These are phyloP conservation scores for Beauveria brongniartii DNA, from an alignment of 2,329 filamentous ascomycete genomes.

Conservation along the genomic window DNA sequence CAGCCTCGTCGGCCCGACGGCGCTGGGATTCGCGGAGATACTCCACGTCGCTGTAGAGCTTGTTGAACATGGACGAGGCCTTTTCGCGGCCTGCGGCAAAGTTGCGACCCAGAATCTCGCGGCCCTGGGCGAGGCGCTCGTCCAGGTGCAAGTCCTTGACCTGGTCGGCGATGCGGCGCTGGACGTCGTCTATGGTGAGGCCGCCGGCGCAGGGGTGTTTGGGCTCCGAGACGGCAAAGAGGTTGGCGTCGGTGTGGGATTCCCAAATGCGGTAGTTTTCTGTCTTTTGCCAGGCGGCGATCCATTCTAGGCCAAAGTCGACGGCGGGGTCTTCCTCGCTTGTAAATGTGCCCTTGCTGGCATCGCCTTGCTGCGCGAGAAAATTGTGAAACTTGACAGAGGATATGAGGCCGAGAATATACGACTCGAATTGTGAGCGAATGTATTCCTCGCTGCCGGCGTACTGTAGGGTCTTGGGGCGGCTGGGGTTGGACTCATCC, in stretches of 20 bases:
- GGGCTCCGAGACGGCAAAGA: conserved; percentile 92
- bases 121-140: conserved; percentile 74
- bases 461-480: conserved; percentile 92
- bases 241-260: conserved; percentile 67
- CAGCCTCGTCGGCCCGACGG: conserved; percentile 30
- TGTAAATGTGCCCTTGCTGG: conserved; percentile 57
- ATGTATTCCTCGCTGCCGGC: conserved; percentile 97
- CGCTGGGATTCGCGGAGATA: conserved; percentile 39
- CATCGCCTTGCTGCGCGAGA: conserved; percentile 60
- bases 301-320: conserved; percentile 79
- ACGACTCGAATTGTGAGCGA: conserved; percentile 92
- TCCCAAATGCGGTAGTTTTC: conserved; percentile 91
- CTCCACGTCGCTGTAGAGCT: conserved; percentile 86
- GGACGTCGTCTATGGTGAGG: conserved; percentile 88
- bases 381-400: conserved; percentile 83
- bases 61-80: conserved; percentile 79
- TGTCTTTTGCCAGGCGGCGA: conserved; percentile 79
- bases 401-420: conserved; percentile 80
- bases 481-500: conserved; percentile 82
- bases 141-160: conserved; percentile 91
- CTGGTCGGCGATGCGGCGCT: conserved; percentile 81
- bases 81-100: conserved; percentile 83
- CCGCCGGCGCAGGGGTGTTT: conserved; percentile 90
- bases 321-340: conserved; percentile 75
- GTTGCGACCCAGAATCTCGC: conserved; percentile 81